Conservation (phyloP, 192 early-diverging fungal genomes). For the Coemansia sp. region DNA sequence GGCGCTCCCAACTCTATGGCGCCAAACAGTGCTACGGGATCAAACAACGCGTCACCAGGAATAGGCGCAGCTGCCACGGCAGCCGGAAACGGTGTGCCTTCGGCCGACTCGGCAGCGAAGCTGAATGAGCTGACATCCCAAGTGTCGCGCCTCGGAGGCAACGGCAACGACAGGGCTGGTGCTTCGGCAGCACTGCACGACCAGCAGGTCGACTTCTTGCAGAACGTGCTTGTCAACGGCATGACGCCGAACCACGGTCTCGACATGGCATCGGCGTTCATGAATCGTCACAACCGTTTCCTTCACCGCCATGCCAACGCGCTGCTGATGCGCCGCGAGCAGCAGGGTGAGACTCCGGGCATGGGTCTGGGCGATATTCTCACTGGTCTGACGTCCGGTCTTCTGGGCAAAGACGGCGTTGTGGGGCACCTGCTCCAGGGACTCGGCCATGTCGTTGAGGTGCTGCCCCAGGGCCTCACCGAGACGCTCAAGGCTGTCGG, state of each 20-base stretch:
- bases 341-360: slow-evolving; percentile 24
- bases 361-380: slow-evolving; percentile 41
- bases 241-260: slow-evolving; percentile 25
- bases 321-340: slow-evolving; percentile 22
- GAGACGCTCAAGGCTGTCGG: slow-evolving; percentile 53
- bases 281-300: slow-evolving; percentile 42
- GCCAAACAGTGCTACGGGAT: not conserved
- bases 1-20: not conserved
- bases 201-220: slow-evolving; percentile 53
- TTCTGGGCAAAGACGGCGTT: slow-evolving; percentile 41
- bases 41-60: slow-evolving; percentile 1
- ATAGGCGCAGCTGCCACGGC: slow-evolving; percentile 21
- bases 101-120: slow-evolving; percentile 39
- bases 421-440: slow-evolving; percentile 48
- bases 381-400: slow-evolving; percentile 30
- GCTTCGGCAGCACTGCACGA: slow-evolving; percentile 49
- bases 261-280: slow-evolving; percentile 32
- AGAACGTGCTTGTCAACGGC: slow-evolving; percentile 44
- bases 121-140: slow-evolving; percentile 45
- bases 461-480: slow-evolving; percentile 42
- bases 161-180: slow-evolving; percentile 17
- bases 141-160: slow-evolving; percentile 42
- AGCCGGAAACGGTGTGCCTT: slow-evolving; percentile 33
- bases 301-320: slow-evolving; percentile 27
- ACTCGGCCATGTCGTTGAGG: slow-evolving; percentile 47